Evolutionary conservation across 1,139 yeast genomes (phyloP), one percentile per base, ranked within the genome.

Genomic region (Pichia sp.): DNA sequence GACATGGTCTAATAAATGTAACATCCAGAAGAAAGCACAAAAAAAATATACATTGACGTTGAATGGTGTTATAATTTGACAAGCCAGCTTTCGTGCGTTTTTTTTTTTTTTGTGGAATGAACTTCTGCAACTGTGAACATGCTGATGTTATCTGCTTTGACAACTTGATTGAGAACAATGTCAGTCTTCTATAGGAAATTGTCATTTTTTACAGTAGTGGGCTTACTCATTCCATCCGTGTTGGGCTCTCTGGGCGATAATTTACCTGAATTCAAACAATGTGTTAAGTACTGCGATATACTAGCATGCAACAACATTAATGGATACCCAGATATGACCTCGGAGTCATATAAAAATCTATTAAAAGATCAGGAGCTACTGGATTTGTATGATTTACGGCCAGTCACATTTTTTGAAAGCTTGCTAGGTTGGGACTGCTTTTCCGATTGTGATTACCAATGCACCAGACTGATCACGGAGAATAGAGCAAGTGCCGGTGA

Each of bases 391-490:
- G 62, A 57, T 23, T 45, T 55, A 11, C 55, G 64, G 48, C 73
- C 75, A 1, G 56, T 79, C 31, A 27, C 79, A 0, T 49, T 59
- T 16, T 62, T 71, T 47, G 64, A 84, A 42, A 62, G 65, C 38
- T 49, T 76, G 3, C 59, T 88, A 16, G 69, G 72, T 3, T 92
- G 98, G 98, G 76, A 78, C 47, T 90, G 97, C 61, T 65, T 66
- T 8, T 75, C 81, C 40, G 82, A 92, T 59, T 92, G 98, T 64
- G 97, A 92, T 64, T 92, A 92, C 64, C 83, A 79, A 54, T 92
- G 98, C 61, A 97, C 92, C 62, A 77, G 85, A 48, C 61, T 76
- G 16, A 69, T 90, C 39, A 88, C 96, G 0, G 55, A 57, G 2
- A 66, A 72, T 40, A 68, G 95, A 27, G 66, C 68, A 26, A 53